Percentiles rank a stretch among this genome's conserved stretches.
phyloP scores from a whole-genome alignment of 805 yeast species.

The Wickerhamomyces sydowiorum region DNA sequence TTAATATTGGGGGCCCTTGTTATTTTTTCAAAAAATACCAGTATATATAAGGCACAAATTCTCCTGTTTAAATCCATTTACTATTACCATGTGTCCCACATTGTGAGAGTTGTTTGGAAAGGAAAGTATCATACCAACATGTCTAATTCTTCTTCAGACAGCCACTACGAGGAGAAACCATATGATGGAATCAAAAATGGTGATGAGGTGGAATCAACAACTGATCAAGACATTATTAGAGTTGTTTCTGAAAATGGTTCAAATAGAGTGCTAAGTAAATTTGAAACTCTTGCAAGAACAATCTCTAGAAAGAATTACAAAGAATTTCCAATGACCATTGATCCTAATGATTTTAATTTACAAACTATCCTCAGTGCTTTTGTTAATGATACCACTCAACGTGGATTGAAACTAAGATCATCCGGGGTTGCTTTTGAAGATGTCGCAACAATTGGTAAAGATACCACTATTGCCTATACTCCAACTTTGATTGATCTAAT shows the following conservation, averaged over 20 bases:
- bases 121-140: too few relatives aligned
- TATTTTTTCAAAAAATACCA: too few relatives aligned
- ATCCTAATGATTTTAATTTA: conserved; percentile 33
- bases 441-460: conserved; percentile 9
- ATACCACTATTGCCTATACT: conserved; percentile 8
- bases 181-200: neutral
- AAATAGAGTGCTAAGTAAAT: neutral
- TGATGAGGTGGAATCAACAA: neutral
- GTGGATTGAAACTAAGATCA: conserved; percentile 37
- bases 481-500: conserved; percentile 7
- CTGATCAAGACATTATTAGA: conserved; percentile 4
- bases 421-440: conserved; percentile 29
- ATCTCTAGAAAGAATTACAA: neutral
- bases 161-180: neutral
- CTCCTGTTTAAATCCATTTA: too few relatives aligned
- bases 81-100: too few relatives aligned
- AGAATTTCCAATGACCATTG: neutral
- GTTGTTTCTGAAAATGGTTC: neutral
- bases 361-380: conserved; percentile 30
- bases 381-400: conserved; percentile 33
- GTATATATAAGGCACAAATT: too few relatives aligned
- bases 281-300: neutral
- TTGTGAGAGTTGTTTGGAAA: too few relatives aligned
- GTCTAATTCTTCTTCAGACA: neutral
- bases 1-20: too few relatives aligned